Base-by-base conservation (phyloP, 2,329 filamentous ascomycete genomes). In the Shiraia sp. region DNA sequence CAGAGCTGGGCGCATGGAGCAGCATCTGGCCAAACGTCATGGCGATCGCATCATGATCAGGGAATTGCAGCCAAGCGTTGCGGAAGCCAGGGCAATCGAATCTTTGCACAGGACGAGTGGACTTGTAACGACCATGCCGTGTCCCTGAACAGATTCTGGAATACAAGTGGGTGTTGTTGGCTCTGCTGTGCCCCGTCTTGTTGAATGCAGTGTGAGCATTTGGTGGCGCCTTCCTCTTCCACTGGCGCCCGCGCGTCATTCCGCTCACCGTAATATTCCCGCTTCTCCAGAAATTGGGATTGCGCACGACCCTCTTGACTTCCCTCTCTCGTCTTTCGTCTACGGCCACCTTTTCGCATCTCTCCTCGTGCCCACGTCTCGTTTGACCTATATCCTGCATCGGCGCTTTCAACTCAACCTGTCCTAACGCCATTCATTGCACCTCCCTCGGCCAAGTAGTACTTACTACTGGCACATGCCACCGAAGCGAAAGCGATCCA, bases 401-500 rank as follows among this genome's bases (percentile, higher is more conserved):
- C 26, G 10, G 13, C 26, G n/a, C n/a, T n/a, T n/a, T n/a, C 26
- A 5, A n/a, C 26, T 12, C 10, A 12, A 14, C 13, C 26, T n/a
- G 10, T 10, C n/a, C n/a, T n/a, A n/a, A n/a, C n/a, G n/a, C n/a
- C n/a, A n/a, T n/a, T n/a, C n/a, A n/a, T 14, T 12, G 10, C 26
- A 28, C 26, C 26, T 28, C 26, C 24, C 10, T 4, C 3, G n/a
- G n/a, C 22, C 22, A 16, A n/a, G 12, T 13, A n/a, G n/a, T n/a
- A 10, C 24, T 28, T 31, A 38, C 44, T 22, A 22, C 8, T 22
- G 19, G 47, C 47, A 40, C 37, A 70, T 70, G 68, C 65, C 72
- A 44, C 70, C 74, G 59, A 96, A 96, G 78, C 86, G 91, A 72
- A 96, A 96, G 80, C 85, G 91, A 69, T 81, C 79, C 41, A 74